A percentile compares a stretch with the other conserved stretches of the same genome.
Conservation (phyloP, 2,329 filamentous ascomycete species). For the Exserohilum rostratum region DNA sequence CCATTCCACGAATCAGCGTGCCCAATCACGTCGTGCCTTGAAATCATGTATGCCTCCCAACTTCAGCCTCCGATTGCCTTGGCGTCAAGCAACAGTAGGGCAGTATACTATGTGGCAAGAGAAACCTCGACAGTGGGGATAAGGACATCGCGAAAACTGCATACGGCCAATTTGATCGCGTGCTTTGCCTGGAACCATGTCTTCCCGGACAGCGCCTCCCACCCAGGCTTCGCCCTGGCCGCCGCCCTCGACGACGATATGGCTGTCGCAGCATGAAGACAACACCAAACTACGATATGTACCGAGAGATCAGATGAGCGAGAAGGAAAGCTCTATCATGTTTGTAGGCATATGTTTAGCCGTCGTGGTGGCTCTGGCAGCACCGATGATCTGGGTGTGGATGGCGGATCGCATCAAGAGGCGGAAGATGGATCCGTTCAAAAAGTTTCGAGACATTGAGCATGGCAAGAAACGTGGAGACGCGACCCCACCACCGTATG, state of each 20-base stretch:
- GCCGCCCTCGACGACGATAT: no score
- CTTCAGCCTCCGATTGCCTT: slow-evolving; percentile 8
- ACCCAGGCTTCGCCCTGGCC: background rate
- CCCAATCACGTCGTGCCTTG: slow-evolving; percentile 1
- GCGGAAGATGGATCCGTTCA: slow-evolving; percentile 2
- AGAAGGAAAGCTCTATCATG: background rate
- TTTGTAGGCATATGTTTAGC: slow-evolving; percentile 6
- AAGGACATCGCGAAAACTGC: background rate
- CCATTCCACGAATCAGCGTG: background rate
- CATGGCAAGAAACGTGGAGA: background rate
- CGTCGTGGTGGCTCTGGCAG: background rate
- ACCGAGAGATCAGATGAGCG: background rate
- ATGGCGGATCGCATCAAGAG: slow-evolving; percentile 4
- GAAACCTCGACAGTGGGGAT: background rate
- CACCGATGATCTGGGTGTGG: slow-evolving; percentile 8
- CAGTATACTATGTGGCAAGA: background rate
- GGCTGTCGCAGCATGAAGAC: background rate
- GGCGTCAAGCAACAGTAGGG: background rate
- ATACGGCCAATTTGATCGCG: background rate
- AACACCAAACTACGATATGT: background rate
- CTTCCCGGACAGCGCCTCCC: background rate
- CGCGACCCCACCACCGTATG: slow-evolving; percentile 1
- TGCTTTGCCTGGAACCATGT: background rate
- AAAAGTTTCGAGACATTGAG: slow-evolving; percentile 3
- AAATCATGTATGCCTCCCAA: slow-evolving; percentile 9